These are phyloP conservation scores for Cercophora scortea DNA, from an alignment of 495 filamentous ascomycete species.

Conservation along the genomic window DNA sequence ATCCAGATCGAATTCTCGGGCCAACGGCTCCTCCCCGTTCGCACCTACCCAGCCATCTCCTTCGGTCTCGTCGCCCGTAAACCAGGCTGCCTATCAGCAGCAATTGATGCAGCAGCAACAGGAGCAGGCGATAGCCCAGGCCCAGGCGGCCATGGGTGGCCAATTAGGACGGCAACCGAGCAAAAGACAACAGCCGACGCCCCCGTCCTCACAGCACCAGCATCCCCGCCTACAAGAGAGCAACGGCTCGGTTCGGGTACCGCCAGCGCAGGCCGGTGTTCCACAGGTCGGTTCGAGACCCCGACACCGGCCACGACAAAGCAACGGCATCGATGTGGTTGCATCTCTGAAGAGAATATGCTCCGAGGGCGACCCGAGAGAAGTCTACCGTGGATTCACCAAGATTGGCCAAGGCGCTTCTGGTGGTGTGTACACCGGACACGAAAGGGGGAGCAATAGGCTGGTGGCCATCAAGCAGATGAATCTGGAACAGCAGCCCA, in stretches of 20 bases:
- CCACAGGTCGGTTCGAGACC: constrained; percentile 52
- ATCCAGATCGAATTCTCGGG: constrained; percentile 47
- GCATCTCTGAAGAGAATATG: constrained; percentile 79
- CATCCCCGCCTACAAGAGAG: constrained; percentile 44
- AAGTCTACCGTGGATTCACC: constrained; percentile 76
- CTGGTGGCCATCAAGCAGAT: constrained; percentile 99
- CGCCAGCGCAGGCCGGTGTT: constrained; percentile 30
- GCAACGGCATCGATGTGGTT: constrained; percentile 69
- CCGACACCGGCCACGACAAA: constrained; percentile 69
- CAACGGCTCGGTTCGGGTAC: constrained; percentile 47
- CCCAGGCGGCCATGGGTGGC: constrained; percentile 52
- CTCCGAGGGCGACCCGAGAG: constrained; percentile 77
- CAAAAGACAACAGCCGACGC: constrained; percentile 51
- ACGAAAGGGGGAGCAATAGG: constrained; percentile 71
- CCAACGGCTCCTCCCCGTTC: constrained; percentile 41
- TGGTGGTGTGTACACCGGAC: constrained; percentile 89
- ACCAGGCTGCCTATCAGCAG: constrained; percentile 58
- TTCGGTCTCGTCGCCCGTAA: constrained; percentile 19
- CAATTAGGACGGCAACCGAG: constrained; percentile 57
- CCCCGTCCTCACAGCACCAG: constrained; percentile 49
- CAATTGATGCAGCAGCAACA: constrained; percentile 60
- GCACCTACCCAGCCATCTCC: constrained; percentile 22
- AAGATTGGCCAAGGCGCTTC: constrained; percentile 98
- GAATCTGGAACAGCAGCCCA: constrained; percentile 96
- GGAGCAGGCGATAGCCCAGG: constrained; percentile 66